A percentile compares a stretch with the other conserved stretches of the same genome.
These are phyloP conservation scores for Tulasnella sp. DNA, from an alignment of 768 basidiomycete species.

Conservation along the genomic window DNA sequence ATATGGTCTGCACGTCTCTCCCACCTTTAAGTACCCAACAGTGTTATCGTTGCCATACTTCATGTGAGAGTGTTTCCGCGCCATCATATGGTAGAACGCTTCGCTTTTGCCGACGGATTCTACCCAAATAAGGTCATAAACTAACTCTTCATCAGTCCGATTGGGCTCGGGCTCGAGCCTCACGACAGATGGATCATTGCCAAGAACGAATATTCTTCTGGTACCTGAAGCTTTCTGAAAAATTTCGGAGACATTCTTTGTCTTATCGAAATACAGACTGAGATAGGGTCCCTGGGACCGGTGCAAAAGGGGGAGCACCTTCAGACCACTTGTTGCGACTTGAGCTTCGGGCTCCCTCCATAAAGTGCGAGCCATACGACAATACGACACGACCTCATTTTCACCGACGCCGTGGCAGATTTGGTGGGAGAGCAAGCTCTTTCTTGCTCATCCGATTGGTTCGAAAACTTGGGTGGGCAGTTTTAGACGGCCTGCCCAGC, in stretches of 20 bases:
- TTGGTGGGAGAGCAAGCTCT: neutral
- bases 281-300: neutral
- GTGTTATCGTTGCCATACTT: neutral
- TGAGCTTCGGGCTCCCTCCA: neutral
- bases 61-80: neutral
- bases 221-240: neutral
- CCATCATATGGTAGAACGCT: neutral
- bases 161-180: neutral
- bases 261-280: neutral
- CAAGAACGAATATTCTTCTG: neutral
- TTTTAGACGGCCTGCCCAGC: neutral
- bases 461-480: neutral
- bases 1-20: neutral
- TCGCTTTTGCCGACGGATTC: neutral
- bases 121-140: neutral
- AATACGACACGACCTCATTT: neutral
- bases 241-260: neutral
- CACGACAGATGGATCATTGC: neutral
- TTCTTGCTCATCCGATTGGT: neutral
- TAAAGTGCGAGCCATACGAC: neutral
- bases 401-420: neutral
- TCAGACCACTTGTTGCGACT: neutral
- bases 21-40: neutral
- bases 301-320: neutral
- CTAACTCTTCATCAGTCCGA: neutral